These are phyloP conservation scores for Setaria italica DNA, from an alignment of 202 grass and related monocot genomes.

Conservation along the genomic window DNA sequence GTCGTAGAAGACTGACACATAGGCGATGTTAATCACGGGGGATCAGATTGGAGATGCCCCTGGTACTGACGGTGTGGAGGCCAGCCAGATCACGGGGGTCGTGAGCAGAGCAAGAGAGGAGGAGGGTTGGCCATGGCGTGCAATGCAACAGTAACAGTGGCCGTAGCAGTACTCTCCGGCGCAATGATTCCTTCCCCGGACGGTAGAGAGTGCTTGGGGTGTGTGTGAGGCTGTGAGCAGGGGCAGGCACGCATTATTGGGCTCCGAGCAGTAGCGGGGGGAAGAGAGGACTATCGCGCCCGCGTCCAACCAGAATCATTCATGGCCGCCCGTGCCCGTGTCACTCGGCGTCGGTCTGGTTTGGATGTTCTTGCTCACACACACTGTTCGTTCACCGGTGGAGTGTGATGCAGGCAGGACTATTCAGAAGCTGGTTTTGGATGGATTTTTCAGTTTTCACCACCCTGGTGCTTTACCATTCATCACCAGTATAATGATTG, in stretches of 20 bases:
- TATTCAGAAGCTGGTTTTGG: no score
- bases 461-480: no score
- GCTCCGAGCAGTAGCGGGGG: neutral
- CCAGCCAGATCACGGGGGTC: no score
- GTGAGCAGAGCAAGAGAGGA: no score
- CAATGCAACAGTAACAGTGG: conserved; percentile 18
- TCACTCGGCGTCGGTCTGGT: neutral
- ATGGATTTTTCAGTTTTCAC: no score
- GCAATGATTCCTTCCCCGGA: conserved; percentile 10
- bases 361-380: neutral
- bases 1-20: no score
- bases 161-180: neutral
- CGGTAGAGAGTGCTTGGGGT: neutral
- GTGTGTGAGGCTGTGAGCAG: neutral
- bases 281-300: neutral
- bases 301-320: neutral
- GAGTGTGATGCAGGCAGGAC: neutral
- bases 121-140: neutral
- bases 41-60: neutral
- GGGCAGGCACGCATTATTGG: conserved; percentile 12
- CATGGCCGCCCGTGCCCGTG: conserved; percentile 25
- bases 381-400: neutral
- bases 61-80: no score
- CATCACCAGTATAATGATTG: no score
- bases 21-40: neutral